Evolutionary conservation across 768 basidiomycete species (phyloP), one percentile per base, ranked within the genome.

Genomic region (Podaxis rugospora): DNA sequence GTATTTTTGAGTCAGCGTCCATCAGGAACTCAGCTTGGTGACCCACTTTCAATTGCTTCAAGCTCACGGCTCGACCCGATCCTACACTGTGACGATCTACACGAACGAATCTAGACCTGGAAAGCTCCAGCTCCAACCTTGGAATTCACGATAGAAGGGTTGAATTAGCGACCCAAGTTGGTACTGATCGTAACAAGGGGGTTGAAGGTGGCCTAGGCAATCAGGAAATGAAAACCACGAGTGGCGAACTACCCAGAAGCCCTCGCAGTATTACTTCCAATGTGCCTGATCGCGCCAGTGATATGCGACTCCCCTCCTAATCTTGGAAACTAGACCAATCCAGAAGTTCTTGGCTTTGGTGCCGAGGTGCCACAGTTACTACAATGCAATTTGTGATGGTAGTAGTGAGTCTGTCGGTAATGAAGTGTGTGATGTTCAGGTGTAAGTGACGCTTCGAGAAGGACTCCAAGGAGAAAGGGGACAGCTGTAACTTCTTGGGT

Each of bases 71-170:
- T 16, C 18, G 54, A 40, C 39, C 42, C 54, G 54, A 37, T 55
- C 14, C 40, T 18, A 27, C 3, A 23, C 23, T 11, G 40, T 44
- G 54, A 55, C 54, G 27, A 55, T 55, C 54, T 44, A 13, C 21
- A 21, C 54, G 54, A 44, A 55, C 54, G 54, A 21, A 55, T 55
- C 54, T 55, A 40, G 44, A 44, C 52, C 42, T 16, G 5, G 32
- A 32, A 32, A 9, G 32, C 32, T 32, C 28, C 28, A 32, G 37
- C n/a, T 21, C 9, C 16, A n/a, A 36, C 35, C 10, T 10, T 21
- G 11, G 35, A 32, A 25, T 54, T 44, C 42, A 54, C 16, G 47
- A 57, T 37, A 14, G 35, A 36, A 7, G 42, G 40, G 42, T 7
- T 44, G 42, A 18, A 18, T 13, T 18, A 1, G 18, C 18, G 42